Base-by-base conservation (phyloP, 2,329 filamentous ascomycete genomes). In the Lasiodiplodia hormozganensis region DNA sequence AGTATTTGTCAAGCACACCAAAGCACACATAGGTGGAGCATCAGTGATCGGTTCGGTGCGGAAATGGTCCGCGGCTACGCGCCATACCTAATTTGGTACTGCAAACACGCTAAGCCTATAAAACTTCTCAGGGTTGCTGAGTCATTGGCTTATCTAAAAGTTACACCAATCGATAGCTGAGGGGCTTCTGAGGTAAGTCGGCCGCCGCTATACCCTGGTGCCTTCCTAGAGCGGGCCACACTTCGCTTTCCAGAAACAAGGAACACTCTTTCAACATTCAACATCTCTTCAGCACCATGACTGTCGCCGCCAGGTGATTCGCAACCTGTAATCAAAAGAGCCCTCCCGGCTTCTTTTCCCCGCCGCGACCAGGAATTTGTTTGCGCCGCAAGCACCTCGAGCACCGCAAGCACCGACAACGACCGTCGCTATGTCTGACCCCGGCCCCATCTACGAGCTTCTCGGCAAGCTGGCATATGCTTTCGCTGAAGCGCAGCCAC, bases 401-500 rank as follows among this genome's bases (percentile, higher is more conserved):
- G 34, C 47, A 34, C 43, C 62, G 60, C 62, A 40, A 43, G 34
- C 60, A 34, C 60, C 47, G 31, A 51, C 60, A 6, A 36, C 28
- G 56, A 43, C 58, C 43, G 28, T 25, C 47, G 53, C 43, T 54
- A 72, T 72, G 71, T 54, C 69, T 7, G 60, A 67, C 14, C 71
- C 72, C 31, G 72, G 73, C 28, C 62, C 62, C 36, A 28, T 70
- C 25, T 65, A 69, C 40, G 78, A 82, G 74, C 71, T 80, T 49
- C 71, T 83, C 49, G 81, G 80, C 47, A 76, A 77, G 62, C 73
- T 78, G 40, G 77, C 82, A 70, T 83, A 83, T 71, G 81, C 84
- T 64, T 83, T 85, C 69, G 75, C 79, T 23, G 70, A 75, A 25
- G 70, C 77, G 43, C 79, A 78, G 64, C 78, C 79, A 2, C 75